Percentiles rank a stretch among this genome's conserved stretches.
These are phyloP conservation scores for Talaromyces ruber DNA, from an alignment of 495 filamentous ascomycete genomes.

Conservation along the genomic window DNA sequence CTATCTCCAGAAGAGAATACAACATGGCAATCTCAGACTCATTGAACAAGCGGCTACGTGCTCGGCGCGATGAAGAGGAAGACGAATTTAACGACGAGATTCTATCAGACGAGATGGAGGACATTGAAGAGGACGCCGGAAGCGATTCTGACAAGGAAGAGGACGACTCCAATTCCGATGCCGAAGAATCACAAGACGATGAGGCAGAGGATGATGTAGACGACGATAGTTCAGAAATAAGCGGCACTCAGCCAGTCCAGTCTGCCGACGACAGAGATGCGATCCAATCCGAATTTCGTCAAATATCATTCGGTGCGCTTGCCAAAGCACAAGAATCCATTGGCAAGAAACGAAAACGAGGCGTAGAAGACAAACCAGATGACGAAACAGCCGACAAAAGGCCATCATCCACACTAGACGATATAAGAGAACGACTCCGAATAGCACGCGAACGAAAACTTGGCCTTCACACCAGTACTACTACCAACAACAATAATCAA, in stretches of 20 bases:
- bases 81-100: constrained; percentile 26
- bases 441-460: constrained; percentile 39
- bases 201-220: constrained; percentile 20
- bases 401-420: constrained; percentile 20
- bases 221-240: constrained; percentile 17
- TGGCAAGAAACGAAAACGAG: constrained; percentile 28
- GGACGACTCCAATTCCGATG: constrained; percentile 23
- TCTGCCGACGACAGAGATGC: constrained; percentile 23
- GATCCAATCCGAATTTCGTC: constrained; percentile 29
- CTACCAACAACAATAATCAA: constrained; percentile 4
- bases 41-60: constrained; percentile 52
- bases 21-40: constrained; percentile 38
- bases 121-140: constrained; percentile 14
- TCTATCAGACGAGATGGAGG: constrained; percentile 15
- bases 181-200: constrained; percentile 16
- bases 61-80: constrained; percentile 48
- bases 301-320: constrained; percentile 79
- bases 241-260: constrained; percentile 8
- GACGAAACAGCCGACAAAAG: constrained; percentile 1
- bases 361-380: background rate
- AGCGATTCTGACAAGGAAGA: constrained; percentile 17
- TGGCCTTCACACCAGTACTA: constrained; percentile 13
- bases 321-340: constrained; percentile 74
- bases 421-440: constrained; percentile 28
- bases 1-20: background rate